Conservation (phyloP, 2,329 filamentous ascomycete species). For the Trichoderma polysporum region DNA sequence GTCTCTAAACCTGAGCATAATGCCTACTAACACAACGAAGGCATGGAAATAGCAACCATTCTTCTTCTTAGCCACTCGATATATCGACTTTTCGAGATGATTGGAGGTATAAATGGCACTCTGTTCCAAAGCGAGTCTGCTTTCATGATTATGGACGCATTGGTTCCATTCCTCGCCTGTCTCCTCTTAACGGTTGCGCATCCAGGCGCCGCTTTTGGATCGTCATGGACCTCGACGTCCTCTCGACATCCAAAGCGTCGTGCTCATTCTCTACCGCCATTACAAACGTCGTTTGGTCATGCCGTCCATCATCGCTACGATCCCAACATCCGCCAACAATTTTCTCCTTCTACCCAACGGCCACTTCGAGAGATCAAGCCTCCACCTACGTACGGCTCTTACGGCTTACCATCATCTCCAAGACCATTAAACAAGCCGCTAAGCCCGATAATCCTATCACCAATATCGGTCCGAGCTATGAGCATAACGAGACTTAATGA, state of each 20-base stretch:
- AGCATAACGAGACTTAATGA: conserved; percentile 21
- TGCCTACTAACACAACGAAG: conserved; percentile 29
- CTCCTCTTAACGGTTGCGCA: conserved; percentile 39
- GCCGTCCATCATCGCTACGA: conserved; percentile 36
- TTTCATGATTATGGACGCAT: conserved; percentile 42
- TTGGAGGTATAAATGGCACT: conserved; percentile 35
- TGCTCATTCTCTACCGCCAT: conserved; percentile 24
- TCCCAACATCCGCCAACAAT: conserved; percentile 35
- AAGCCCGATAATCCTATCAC: conserved; percentile 25
- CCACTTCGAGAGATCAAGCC: conserved; percentile 24
- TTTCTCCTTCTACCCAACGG: conserved; percentile 31
- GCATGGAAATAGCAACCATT: conserved; percentile 36
- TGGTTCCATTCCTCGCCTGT: conserved; percentile 40
- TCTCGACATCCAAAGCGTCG: conserved; percentile 29
- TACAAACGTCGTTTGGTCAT: conserved; percentile 26
- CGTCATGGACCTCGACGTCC: conserved; percentile 42
- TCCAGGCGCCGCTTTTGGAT: conserved; percentile 41
- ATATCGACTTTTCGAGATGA: conserved; percentile 42
- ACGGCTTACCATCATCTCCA: conserved; percentile 33
- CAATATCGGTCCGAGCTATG: conserved; percentile 19
- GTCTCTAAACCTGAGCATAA: too few relatives aligned
- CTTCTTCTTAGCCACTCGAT: conserved; percentile 44
- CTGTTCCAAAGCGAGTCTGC: conserved; percentile 41
- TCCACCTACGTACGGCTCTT: conserved; percentile 29
- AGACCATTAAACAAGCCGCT: conserved; percentile 27